Base-by-base conservation (phyloP, 73 alveolate genomes). In the Paramecium caudatum region DNA sequence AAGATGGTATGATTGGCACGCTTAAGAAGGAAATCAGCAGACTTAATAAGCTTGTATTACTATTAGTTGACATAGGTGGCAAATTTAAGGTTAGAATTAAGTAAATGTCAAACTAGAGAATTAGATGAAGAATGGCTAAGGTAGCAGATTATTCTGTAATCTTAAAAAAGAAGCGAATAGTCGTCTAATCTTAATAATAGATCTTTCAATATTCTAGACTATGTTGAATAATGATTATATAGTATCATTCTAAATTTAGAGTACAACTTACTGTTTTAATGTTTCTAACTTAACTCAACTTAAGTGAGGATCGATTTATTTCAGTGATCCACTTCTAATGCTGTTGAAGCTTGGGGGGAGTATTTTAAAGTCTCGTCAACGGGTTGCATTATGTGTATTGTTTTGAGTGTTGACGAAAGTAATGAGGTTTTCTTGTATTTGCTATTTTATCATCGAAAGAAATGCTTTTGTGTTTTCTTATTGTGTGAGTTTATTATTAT, bases 371-470 rank as follows among this genome's bases (percentile, higher is more conserved):
- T 10, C 23, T 27, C 7, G 46, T 55, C 13, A 27, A 27, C 0
- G 46, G 27, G 25, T 55, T 55, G 23, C n/a, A n/a, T n/a, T n/a
- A n/a, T n/a, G n/a, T n/a, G n/a, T n/a, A n/a, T n/a, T n/a, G n/a
- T n/a, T n/a, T n/a, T n/a, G n/a, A n/a, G n/a, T n/a, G n/a, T n/a
- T n/a, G n/a, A n/a, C n/a, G n/a, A n/a, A n/a, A n/a, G n/a, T n/a
- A n/a, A n/a, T n/a, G n/a, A n/a, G n/a, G n/a, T n/a, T n/a, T n/a
- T n/a, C n/a, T n/a, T n/a, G n/a, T n/a, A n/a, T n/a, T n/a, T n/a
- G n/a, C 80, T 55, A 55, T 55, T 55, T 23, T 55, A 55, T 55
- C 80, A 55, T 55, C 80, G n/a, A 55, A 55, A 10, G 80, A 55
- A 23, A 55, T 55, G 80, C 70, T 3, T 49, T 34, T 49, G 39